Evolutionary conservation across 331 rosid species (phyloP).

Genomic region (Acacia pycnantha): DNA sequence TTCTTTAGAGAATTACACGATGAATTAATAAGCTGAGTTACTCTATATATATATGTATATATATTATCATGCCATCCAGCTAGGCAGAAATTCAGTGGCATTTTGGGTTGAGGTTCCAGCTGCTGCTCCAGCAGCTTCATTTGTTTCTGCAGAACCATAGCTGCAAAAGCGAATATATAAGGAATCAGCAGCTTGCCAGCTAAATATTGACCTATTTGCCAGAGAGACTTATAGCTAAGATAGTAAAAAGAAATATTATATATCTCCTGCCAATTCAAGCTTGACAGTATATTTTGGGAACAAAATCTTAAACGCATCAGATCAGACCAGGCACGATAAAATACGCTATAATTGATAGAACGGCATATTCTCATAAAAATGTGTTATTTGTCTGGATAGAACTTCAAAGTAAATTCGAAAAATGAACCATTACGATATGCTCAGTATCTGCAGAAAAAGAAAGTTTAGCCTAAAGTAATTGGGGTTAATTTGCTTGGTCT

Average conservation of each 20-base stretch:
- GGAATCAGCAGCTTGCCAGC: background rate
- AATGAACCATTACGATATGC: background rate
- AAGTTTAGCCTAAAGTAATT: background rate
- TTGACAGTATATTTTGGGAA: background rate
- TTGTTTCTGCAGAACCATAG: slow-evolving; percentile 27
- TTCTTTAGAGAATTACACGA: background rate
- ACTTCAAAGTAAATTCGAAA: background rate
- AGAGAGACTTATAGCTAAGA: background rate
- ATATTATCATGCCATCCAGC: slow-evolving; percentile 41
- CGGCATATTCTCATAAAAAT: background rate
- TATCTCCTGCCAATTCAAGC: background rate
- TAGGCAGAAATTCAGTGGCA: slow-evolving; percentile 34
- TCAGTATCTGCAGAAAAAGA: background rate
- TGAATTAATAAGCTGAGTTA: background rate
- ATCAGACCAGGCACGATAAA: background rate
- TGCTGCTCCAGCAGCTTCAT: slow-evolving; percentile 30
- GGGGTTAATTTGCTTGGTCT: background rate
- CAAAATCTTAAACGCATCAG: background rate
- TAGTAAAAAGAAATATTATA: background rate
- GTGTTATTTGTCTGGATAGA: background rate
- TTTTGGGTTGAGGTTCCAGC: slow-evolving; percentile 42
- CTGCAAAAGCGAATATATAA: slow-evolving; percentile 13
- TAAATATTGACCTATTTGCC: no score
- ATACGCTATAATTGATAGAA: background rate
- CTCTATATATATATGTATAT: slow-evolving; percentile 5